Percentiles rank a stretch among this genome's conserved stretches.
Evolutionary conservation across 73 alveolate genomes (phyloP).

Genomic region (Uronychia setigera): DNA sequence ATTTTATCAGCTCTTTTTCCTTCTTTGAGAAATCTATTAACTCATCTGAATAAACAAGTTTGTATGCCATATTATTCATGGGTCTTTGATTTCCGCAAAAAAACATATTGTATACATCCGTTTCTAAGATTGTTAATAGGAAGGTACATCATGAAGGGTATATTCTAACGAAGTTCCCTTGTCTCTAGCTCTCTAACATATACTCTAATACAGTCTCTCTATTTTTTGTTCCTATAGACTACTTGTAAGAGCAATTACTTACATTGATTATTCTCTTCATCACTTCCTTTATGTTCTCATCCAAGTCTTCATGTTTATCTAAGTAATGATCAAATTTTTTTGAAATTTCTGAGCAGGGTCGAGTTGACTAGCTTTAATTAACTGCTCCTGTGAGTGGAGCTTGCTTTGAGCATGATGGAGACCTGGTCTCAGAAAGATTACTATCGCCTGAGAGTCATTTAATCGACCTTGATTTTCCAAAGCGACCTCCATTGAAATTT

Average conservation of each 20-base stretch:
- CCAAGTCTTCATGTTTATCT: not conserved
- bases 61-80: not conserved
- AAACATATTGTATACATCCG: not conserved
- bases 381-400: not conserved
- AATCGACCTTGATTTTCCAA: not conserved
- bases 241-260: not conserved
- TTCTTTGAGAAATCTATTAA: not conserved
- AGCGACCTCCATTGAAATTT: not conserved
- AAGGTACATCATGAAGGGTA: conserved; percentile 29
- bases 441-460: not conserved
- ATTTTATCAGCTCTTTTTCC: not conserved
- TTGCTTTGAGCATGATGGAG: not conserved
- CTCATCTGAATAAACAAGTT: not conserved
- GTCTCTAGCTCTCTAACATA: not conserved
- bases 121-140: not conserved
- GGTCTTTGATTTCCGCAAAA: not conserved
- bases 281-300: not conserved
- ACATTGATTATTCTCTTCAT: not conserved
- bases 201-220: not conserved
- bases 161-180: conserved; percentile 37
- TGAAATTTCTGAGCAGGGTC: not conserved
- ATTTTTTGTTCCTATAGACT: not conserved
- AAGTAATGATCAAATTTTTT: not conserved
- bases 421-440: not conserved
- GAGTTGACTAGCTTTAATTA: too few relatives aligned